Evolutionary conservation across 108 stramenopile genomes (phyloP).

Genomic region (Pseudonitzschia multistriata): DNA sequence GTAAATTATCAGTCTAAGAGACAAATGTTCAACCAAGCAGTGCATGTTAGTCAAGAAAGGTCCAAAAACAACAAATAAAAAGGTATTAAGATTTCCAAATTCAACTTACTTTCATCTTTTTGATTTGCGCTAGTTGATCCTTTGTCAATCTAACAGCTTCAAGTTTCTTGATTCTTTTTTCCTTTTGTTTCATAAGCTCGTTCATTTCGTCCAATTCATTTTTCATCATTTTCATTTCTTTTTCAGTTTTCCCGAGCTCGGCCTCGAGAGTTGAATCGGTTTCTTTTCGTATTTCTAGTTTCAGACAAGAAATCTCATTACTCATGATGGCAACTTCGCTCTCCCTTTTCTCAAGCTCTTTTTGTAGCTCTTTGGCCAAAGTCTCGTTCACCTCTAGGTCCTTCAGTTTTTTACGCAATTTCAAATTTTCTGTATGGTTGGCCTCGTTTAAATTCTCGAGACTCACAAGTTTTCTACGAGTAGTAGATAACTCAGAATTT

Average conservation of each 20-base stretch:
- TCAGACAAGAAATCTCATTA: constrained; percentile 13
- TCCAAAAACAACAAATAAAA: background rate
- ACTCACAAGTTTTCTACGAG: constrained; percentile 22
- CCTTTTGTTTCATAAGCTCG: constrained; percentile 46
- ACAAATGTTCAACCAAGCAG: constrained; percentile 22
- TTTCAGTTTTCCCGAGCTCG: background rate
- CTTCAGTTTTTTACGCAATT: background rate
- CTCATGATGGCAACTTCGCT: constrained; percentile 27
- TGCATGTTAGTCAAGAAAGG: constrained; percentile 1
- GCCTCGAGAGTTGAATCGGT: background rate
- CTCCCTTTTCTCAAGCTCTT: constrained; percentile 24
- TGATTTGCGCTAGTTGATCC: constrained; percentile 61
- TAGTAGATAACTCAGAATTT: constrained; percentile 16
- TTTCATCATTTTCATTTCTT: background rate
- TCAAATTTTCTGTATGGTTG: constrained; percentile 17
- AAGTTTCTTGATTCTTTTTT: constrained; percentile 78
- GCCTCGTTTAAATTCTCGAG: constrained; percentile 16
- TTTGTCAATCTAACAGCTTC: constrained; percentile 72
- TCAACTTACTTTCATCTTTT: constrained; percentile 70
- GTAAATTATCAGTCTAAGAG: constrained; percentile 47
- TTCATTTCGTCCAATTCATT: constrained; percentile 46
- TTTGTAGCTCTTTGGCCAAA: constrained; percentile 26
- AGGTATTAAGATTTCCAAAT: background rate
- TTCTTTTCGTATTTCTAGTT: constrained; percentile 32
- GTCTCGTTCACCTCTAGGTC: constrained; percentile 27